Conservation (phyloP, 345 rosid genomes). For the Lepidium africanum region DNA sequence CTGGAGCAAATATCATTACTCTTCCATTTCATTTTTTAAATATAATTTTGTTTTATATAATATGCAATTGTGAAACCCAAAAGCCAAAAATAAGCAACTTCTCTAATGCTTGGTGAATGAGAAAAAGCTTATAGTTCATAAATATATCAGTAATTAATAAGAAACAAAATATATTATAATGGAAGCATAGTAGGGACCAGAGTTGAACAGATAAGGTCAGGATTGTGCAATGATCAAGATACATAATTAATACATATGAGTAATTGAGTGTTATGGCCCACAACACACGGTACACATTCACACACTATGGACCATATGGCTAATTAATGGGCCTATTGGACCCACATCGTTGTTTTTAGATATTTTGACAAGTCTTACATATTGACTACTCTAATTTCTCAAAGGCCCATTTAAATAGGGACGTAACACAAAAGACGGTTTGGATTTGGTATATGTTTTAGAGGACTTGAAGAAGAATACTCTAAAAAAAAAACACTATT, state of each 20-base stretch:
- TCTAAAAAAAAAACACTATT: too few species aligned
- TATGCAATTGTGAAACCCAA: background rate
- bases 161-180: background rate
- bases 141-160: background rate
- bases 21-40: background rate
- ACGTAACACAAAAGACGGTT: background rate
- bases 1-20: background rate
- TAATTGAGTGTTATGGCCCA: slow-evolving; percentile 19
- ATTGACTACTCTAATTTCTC: background rate
- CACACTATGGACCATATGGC: slow-evolving; percentile 3
- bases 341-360: slow-evolving; percentile 1
- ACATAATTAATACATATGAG: slow-evolving; percentile 1
- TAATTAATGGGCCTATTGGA: slow-evolving; percentile 11
- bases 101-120: background rate
- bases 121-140: background rate
- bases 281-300: slow-evolving; percentile 23
- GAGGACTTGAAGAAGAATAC: too few species aligned
- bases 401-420: background rate
- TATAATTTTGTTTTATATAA: background rate
- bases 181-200: slow-evolving; percentile 17
- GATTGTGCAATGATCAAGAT: slow-evolving; percentile 10
- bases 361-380: background rate
- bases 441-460: background rate
- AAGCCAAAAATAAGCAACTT: background rate
- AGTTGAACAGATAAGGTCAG: slow-evolving; percentile 14